Evolutionary conservation across 352 stramenopile genomes (phyloP), one percentile per base, ranked within the genome.

Genomic region (Pythium vanterpoolii): DNA sequence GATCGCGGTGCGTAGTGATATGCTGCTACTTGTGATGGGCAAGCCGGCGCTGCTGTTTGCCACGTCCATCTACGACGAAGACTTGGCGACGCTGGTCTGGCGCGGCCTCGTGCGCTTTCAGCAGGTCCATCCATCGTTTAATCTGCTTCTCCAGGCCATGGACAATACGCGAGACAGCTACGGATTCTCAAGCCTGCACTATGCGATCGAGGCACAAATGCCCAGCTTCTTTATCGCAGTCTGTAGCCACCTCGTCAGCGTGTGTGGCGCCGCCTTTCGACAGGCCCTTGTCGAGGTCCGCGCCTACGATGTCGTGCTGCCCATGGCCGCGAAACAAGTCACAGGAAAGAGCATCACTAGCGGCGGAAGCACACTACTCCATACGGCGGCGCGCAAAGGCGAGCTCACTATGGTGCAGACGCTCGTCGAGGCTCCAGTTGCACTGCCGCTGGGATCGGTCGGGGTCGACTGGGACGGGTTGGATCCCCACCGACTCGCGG

Each of bases 51-150:
- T 95, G 30, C 64, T 90, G 18, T 95, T 93, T 48, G 81, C 83
- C 31, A 72, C 85, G 7, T 91, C 85, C 40, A 87, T 95, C 51
- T 95, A 95, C 60, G 85, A 95, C 60, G 85, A 95, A 57, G 77
- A 91, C 33, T 69, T 95, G 31, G 77, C 81, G 30, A 44, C 76
- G 28, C 55, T 86, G 31, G 74, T 92, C 62, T 90, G 80, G 78
- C 56, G 56, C 27, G 82, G 80, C 1, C 71, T 89, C 23, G 38
- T 81, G 23, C 66, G 66, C 23, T 73, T 89, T 66, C 76, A 83
- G 24, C 56, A 65, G 24, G 49, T 26, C 1, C 68, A 79, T 48
- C 40, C 62, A 10, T n/a, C 50, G 3, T 75, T 89, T 27, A 68
- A 86, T 44, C 58, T 90, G 28, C 64, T 71, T 21, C 76, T 71